phyloP scores from a whole-genome alignment of 345 rosid genomes.

The Lepidium africanum region DNA sequence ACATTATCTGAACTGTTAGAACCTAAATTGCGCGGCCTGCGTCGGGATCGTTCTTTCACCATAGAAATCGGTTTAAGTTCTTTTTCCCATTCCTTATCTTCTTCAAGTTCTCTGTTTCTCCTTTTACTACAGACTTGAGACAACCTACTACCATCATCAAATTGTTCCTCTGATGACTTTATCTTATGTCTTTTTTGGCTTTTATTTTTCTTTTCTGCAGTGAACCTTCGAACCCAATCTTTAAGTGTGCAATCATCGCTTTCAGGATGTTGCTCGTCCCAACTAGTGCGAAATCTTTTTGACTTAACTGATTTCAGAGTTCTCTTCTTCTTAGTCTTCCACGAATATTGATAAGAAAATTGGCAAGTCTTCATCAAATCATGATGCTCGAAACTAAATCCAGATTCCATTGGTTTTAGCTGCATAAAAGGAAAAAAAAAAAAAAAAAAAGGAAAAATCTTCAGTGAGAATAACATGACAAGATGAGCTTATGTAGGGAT shows the following conservation, averaged over 20 bases:
- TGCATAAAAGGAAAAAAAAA: neutral
- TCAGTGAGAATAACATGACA: too few relatives aligned
- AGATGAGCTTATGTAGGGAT: too few relatives aligned
- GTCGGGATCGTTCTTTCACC: neutral
- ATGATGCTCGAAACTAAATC: neutral
- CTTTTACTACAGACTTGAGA: too few relatives aligned
- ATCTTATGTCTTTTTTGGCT: neutral
- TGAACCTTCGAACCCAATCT: neutral
- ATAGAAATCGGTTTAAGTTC: neutral
- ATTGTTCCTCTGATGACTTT: too few relatives aligned
- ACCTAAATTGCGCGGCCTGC: neutral
- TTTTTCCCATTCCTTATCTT: too few relatives aligned
- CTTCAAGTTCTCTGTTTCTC: too few relatives aligned
- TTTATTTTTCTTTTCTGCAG: neutral
- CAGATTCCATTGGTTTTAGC: neutral
- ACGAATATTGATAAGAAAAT: neutral
- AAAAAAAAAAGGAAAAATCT: too few relatives aligned
- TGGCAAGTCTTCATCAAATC: neutral
- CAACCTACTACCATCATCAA: too few relatives aligned
- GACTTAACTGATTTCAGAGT: neutral
- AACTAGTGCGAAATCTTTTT: neutral
- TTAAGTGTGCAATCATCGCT: neutral
- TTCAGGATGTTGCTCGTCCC: neutral
- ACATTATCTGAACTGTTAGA: neutral
- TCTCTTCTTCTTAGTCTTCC: constrained; percentile 21